Evolutionary conservation across 1,284 basidiomycete genomes (phyloP).

Genomic region (Entoloma clypeatum): DNA sequence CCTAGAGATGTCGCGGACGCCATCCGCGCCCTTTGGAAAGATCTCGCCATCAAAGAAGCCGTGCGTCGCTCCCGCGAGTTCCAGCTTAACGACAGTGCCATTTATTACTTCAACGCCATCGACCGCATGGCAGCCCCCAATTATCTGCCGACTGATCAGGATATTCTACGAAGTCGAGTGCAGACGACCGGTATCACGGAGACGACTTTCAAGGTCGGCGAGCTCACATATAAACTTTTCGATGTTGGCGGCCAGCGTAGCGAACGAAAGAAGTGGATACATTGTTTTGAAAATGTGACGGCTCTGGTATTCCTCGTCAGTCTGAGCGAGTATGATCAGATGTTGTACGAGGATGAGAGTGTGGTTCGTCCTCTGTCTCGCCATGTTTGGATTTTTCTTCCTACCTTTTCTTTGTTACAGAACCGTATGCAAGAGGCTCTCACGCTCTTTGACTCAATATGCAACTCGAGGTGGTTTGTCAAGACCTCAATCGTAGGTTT

Average conservation of each 20-base stretch:
- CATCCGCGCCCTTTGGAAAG: conserved; percentile 84
- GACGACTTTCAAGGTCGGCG: conserved; percentile 90
- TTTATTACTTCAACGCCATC: conserved; percentile 94
- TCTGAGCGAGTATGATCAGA: conserved; percentile 93
- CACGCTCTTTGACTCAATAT: conserved; percentile 94
- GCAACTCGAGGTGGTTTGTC: conserved; percentile 93
- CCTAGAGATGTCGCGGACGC: conserved; percentile 81
- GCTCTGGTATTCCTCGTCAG: conserved; percentile 92
- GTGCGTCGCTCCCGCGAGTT: conserved; percentile 88
- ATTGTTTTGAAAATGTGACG: conserved; percentile 96
- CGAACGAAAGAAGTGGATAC: conserved; percentile 95
- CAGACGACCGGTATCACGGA: conserved; percentile 98
- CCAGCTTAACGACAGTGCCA: conserved; percentile 94
- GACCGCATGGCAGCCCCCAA: conserved; percentile 74
- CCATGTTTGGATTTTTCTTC: conserved; percentile 7
- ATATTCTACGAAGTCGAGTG: conserved; percentile 90
- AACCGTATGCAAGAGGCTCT: conserved; percentile 97
- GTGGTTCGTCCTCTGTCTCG: conserved; percentile 56
- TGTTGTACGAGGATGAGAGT: conserved; percentile 90
- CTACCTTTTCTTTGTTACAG: conserved; percentile 38
- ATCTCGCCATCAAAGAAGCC: conserved; percentile 80
- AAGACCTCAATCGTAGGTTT: conserved; percentile 78
- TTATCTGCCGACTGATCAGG: conserved; percentile 91
- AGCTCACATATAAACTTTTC: conserved; percentile 88
- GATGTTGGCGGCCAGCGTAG: conserved; percentile 95